Base-by-base conservation (phyloP, 2,329 filamentous ascomycete species). In the Fragosphaeria purpurea region DNA sequence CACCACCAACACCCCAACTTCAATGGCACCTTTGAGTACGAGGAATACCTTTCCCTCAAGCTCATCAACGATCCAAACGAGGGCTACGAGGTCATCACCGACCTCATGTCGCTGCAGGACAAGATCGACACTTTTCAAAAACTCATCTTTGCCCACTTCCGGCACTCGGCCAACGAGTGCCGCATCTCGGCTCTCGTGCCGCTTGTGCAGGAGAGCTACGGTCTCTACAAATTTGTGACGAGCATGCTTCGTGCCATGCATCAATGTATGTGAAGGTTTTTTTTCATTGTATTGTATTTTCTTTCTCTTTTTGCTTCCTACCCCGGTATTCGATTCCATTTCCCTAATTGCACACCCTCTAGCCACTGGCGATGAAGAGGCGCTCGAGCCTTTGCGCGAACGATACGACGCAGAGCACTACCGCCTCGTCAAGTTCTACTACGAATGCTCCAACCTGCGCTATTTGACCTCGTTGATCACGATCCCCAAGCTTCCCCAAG, bases 241-340 rank as follows among this genome's bases (percentile, higher is more conserved):
- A 98, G 93, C 84, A 98, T 98, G 93, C 71, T 98, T 55, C 82
- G 93, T 50, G 93, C 93, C 12, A 96, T 98, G 90, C 91, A 98
- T 66, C 91, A 87, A 3, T 89, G 86, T 90, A 73, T 63, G 83
- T 70, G 7, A 11, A 37, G 7, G 7, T 37, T 30, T 39, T 45
- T 22, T 32, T 22, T 1, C 13, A 22, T 34, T 41, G 11, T 31
- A 13, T 43, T 22, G 11, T 32, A 32, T 10, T 57, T 41, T 52
- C 50, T 22, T 13, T 39, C n/a, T 30, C n/a, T 22, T 13, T 13
- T 40, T 10, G 4, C 38, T 35, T 34, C 9, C 13, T 40, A 6
- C 22, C n/a, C 13, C 13, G 41, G 2, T 37, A 41, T 13, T 47
- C 12, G 22, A 22, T 22, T 22, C 42, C 38, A 34, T 41, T 46